Conservation (phyloP, 2,329 filamentous ascomycete species). For the Alternaria sp. region DNA sequence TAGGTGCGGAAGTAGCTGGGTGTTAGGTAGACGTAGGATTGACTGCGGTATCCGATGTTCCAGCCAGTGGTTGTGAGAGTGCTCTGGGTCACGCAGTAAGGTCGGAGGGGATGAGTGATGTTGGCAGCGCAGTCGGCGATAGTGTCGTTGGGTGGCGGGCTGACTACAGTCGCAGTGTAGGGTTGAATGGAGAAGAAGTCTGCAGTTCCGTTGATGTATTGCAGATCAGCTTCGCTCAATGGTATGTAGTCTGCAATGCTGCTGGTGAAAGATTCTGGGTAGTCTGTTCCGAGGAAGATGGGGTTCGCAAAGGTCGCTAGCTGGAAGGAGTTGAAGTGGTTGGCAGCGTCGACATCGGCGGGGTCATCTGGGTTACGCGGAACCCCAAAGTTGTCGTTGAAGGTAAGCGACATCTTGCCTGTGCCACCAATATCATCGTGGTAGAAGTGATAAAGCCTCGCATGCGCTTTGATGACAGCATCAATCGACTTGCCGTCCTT, state of each 20-base stretch:
- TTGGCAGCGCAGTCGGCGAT: constrained; percentile 61
- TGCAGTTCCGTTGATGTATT: constrained; percentile 53
- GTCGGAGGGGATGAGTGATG: constrained; percentile 56
- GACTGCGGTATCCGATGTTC: constrained; percentile 66
- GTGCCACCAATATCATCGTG: constrained; percentile 62
- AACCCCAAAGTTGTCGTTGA: constrained; percentile 54
- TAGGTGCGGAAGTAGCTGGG: constrained; percentile 66
- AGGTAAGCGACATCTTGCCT: constrained; percentile 61
- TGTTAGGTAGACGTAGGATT: constrained; percentile 66
- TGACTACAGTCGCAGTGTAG: constrained; percentile 66
- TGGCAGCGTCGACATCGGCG: constrained; percentile 56
- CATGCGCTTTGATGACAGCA: constrained; percentile 56
- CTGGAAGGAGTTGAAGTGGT: constrained; percentile 56
- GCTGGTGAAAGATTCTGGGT: constrained; percentile 58
- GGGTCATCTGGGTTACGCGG: constrained; percentile 51
- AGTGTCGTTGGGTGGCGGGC: constrained; percentile 55
- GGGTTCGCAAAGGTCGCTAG: constrained; percentile 62
- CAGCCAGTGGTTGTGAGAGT: constrained; percentile 61
- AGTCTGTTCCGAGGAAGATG: constrained; percentile 62
- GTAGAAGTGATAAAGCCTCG: constrained; percentile 62
- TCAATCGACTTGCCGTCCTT: constrained; percentile 54
- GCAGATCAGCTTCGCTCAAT: constrained; percentile 59
- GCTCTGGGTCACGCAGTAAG: constrained; percentile 63
- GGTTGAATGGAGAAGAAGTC: constrained; percentile 67
- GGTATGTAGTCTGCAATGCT: constrained; percentile 52